phyloP scores from a whole-genome alignment of 2,329 filamentous ascomycete genomes.

The Periconia sp. region DNA sequence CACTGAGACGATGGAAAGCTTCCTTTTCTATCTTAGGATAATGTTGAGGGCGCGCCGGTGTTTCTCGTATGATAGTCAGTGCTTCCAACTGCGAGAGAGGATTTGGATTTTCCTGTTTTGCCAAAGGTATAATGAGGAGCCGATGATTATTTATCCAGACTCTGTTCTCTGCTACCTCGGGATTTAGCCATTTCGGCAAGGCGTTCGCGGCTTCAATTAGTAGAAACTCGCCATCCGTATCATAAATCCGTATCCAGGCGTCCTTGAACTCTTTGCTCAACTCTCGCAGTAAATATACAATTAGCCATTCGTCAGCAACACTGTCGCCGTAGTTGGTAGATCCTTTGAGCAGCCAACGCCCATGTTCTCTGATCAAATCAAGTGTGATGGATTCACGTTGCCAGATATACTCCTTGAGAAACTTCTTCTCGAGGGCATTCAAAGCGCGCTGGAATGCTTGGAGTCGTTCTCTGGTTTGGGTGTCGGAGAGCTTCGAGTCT shows the following conservation, averaged over 20 bases:
- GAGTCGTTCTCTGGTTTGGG: constrained; percentile 65
- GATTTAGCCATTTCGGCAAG: constrained; percentile 86
- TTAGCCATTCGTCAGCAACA: constrained; percentile 95
- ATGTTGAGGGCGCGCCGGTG: constrained; percentile 63
- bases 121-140: constrained; percentile 70
- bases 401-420: constrained; percentile 91
- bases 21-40: constrained; percentile 79
- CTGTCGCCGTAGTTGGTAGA: constrained; percentile 89
- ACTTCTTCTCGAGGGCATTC: constrained; percentile 60
- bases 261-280: constrained; percentile 71
- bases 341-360: constrained; percentile 67
- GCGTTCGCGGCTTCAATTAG: constrained; percentile 90
- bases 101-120: constrained; percentile 27
- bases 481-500: constrained; percentile 56
- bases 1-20: constrained; percentile 83
- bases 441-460: constrained; percentile 72
- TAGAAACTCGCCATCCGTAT: constrained; percentile 93
- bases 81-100: constrained; percentile 66
- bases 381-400: constrained; percentile 82
- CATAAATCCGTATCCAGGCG: constrained; percentile 80
- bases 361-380: constrained; percentile 61
- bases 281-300: constrained; percentile 85
- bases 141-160: constrained; percentile 84
- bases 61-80: constrained; percentile 59
- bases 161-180: constrained; percentile 83